These are phyloP conservation scores for Colletotrichum orbiculare DNA, from an alignment of 2,329 filamentous ascomycete species.

Conservation along the genomic window DNA sequence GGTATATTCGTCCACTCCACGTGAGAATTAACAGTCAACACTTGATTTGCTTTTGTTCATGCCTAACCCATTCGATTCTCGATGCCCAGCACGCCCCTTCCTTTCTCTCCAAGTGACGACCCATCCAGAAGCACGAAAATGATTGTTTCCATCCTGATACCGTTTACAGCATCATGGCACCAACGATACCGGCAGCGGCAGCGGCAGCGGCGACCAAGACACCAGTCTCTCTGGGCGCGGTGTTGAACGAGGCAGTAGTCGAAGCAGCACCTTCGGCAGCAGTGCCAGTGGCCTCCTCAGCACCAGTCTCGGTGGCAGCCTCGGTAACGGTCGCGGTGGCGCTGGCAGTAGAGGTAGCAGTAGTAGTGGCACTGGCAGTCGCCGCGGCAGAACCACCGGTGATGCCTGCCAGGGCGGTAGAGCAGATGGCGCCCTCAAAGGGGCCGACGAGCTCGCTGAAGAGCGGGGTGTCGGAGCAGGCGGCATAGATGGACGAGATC, in stretches of 20 bases:
- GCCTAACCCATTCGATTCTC: too few relatives aligned
- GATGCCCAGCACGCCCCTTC: too few relatives aligned
- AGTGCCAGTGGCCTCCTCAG: neutral
- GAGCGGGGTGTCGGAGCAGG: conserved; percentile 43
- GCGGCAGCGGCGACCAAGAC: conserved; percentile 23
- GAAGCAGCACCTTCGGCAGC: conserved; percentile 4
- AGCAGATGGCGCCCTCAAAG: conserved; percentile 17
- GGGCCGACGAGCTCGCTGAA: conserved; percentile 7
- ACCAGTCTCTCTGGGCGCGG: conserved; percentile 33
- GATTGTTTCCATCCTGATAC: too few relatives aligned
- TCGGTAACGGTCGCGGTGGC: neutral
- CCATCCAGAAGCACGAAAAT: too few relatives aligned
- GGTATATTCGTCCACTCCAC: too few relatives aligned
- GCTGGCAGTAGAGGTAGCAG: neutral
- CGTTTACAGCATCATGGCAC: conserved; percentile 24
- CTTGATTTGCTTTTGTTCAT: too few relatives aligned
- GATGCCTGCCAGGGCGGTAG: conserved; percentile 9
- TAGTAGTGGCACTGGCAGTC: neutral
- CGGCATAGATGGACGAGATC: conserved; percentile 38
- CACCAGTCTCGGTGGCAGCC: neutral
- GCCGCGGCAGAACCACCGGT: conserved; percentile 4
- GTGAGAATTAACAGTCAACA: too few relatives aligned
- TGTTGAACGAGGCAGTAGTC: conserved; percentile 1
- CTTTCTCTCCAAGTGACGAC: too few relatives aligned
- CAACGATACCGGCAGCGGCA: conserved; percentile 24